phyloP scores from a whole-genome alignment of 768 basidiomycete species.

The Hygrocybe coccinea region DNA sequence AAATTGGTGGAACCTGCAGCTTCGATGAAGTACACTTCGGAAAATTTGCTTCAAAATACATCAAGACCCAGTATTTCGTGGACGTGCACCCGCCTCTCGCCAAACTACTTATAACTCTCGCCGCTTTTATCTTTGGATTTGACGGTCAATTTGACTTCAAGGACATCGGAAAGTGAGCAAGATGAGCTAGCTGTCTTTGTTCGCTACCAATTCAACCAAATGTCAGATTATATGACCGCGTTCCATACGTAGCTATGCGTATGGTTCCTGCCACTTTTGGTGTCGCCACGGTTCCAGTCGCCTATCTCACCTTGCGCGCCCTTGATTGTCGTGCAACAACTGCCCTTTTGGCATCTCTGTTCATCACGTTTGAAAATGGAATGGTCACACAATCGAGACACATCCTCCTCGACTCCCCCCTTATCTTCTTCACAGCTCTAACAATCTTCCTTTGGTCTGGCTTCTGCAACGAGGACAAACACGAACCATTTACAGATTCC shows the following conservation, averaged over 20 bases:
- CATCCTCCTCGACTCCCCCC: slow-evolving; percentile 96
- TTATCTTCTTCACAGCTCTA: slow-evolving; percentile 95
- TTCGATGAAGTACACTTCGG: slow-evolving; percentile 99
- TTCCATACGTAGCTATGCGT: slow-evolving; percentile 97
- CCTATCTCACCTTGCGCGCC: slow-evolving; percentile 90
- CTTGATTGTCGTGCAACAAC: slow-evolving; percentile 91
- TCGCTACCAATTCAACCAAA: slow-evolving; percentile 3
- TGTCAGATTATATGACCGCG: slow-evolving; percentile 70
- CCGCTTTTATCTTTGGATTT: slow-evolving; percentile 82
- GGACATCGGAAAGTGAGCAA: slow-evolving; percentile 88
- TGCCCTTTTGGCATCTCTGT: slow-evolving; percentile 82
- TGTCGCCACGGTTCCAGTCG: slow-evolving; percentile 80
- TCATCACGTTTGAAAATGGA: slow-evolving; percentile 96
- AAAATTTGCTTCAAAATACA: slow-evolving; percentile 91
- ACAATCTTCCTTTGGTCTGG: slow-evolving; percentile 82
- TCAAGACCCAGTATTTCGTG: slow-evolving; percentile 86
- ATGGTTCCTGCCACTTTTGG: slow-evolving; percentile 90
- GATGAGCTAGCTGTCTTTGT: neutral
- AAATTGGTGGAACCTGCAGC: slow-evolving; percentile 36
- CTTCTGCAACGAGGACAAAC: slow-evolving; percentile 88
- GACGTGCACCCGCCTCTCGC: slow-evolving; percentile 98
- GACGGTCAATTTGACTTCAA: slow-evolving; percentile 95
- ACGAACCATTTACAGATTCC: slow-evolving; percentile 69
- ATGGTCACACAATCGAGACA: slow-evolving; percentile 92
- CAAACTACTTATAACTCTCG: slow-evolving; percentile 90